Base-by-base conservation (phyloP, 495 filamentous ascomycete genomes). In the Astrothelium subdiscretum region DNA sequence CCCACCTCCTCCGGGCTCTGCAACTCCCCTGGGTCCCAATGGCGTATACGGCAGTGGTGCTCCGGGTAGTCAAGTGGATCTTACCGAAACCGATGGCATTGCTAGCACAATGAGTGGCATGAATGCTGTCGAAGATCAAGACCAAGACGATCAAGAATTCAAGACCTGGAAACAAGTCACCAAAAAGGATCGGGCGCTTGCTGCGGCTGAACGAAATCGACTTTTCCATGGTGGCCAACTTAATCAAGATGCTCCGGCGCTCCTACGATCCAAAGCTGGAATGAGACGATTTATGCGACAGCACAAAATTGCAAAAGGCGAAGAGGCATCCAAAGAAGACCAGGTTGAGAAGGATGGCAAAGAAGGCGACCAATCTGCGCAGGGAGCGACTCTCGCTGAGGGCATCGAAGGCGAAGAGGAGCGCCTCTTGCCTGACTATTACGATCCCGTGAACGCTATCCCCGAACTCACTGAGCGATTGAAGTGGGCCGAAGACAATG, bases 111-210 rank as follows among this genome's bases (percentile, higher is more conserved):
- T 86, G 32, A 86, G 81, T 64, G 84, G 83, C 29, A 78, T 87
- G 66, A 75, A 62, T 20, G 62, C 79, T 2, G 65, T 85, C 24
- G 79, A 80, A 59, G 79, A 84, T 63, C 71, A 76, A 27, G 87
- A 88, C 54, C 68, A 84, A 58, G 87, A 96, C 65, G 92, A 97
- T 67, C 83, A 89, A 1, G 92, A 95, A 67, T 96, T 92, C 76
- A 95, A 95, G 70, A 89, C 91, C 43, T 99, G 94, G 94, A 99
- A 97, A 77, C 92, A 95, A 72, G 89, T 96, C 40, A 99, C 94
- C 2, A 97, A 97, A 74, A 96, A 95, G 71, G 91, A 95, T 64
- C 85, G 94, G 52, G 94, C 94, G n/a, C 76, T 88, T 15, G 84
- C 92, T 42, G 91, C 94, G 11, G 83, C 87, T 62, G 81, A 86